These are phyloP conservation scores for Hysterangium stoloniferum DNA, from an alignment of 768 basidiomycete genomes.

Conservation along the genomic window DNA sequence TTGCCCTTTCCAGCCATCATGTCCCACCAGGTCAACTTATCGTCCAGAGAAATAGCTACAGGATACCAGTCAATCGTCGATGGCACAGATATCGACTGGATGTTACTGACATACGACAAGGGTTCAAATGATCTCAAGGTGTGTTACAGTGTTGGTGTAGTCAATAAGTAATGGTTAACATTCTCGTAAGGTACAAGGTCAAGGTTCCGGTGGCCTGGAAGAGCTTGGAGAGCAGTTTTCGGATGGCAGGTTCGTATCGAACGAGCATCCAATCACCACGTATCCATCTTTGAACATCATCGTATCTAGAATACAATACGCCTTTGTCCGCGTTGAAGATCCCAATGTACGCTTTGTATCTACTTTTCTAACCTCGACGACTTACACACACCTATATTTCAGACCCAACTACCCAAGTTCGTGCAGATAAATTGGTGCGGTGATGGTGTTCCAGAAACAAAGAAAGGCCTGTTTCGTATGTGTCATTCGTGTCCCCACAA, in stretches of 20 bases:
- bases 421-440: conserved; percentile 98
- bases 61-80: conserved; percentile 74
- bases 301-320: conserved; percentile 77
- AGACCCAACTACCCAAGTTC: conserved; percentile 84
- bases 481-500: background rate
- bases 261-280: conserved; percentile 11
- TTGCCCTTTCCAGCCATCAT: conserved; percentile 30
- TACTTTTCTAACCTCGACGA: background rate
- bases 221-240: conserved; percentile 93
- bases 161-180: background rate
- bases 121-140: conserved; percentile 75
- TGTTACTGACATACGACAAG: conserved; percentile 71
- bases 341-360: conserved; percentile 52
- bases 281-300: conserved; percentile 2
- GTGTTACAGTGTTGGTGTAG: background rate
- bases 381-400: background rate
- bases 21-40: conserved; percentile 77
- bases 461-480: conserved; percentile 82
- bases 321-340: conserved; percentile 79
- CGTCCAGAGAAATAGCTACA: conserved; percentile 59
- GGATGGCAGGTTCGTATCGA: conserved; percentile 66
- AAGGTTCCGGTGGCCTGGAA: conserved; percentile 82
- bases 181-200: conserved; percentile 63
- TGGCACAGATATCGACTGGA: conserved; percentile 65
- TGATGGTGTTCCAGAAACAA: conserved; percentile 86